Base-by-base conservation (phyloP, 257 asterid genomes). In the Solanum pimpinellifolium region DNA sequence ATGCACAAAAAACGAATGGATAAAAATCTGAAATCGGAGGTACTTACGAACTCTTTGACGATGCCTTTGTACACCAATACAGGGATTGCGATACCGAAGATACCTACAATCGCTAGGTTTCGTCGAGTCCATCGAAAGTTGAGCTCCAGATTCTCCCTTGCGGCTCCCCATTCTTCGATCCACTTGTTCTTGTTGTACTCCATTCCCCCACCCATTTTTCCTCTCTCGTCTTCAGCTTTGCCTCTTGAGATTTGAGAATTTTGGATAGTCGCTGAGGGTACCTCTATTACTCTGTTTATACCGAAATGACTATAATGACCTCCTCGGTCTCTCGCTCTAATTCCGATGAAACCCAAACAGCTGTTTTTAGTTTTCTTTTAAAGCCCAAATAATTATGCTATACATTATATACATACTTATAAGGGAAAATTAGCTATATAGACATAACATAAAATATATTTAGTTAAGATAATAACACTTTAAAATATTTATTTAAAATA, bases 161-260 rank as follows among this genome's bases (percentile, higher is more conserved):
- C 93, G 8, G 95, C 0, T 11, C 88, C 86, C 99, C 99, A 96
- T 1, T 95, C 98, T 89, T 96, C 99, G 87, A 96, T 92, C 95
- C 96, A 96, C 70, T 92, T 95, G 90, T 96, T 95, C 95, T 93
- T 95, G 88, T 94, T 88, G 1, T 93, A 68, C 89, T 94, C 99
- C 99, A 96, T 96, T 83, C 98, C 99, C 74, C 99, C 99, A 2
- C 99, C 98, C 98, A 95, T 96, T 35, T 92, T 56, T 92, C 16
- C 77, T 69, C 59, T 15, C 88, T 16, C 88, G 21, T 59, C 86
- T 42, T 47, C 72, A 69, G 23, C 69, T 21, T 21, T 56, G 37
- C 78, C 56, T 20, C 18, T 72, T 72, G 31, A 39, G 82, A 74
- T 37, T 74, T 37, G 21, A 75, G 83, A 41, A 75, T 75, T 75